Evolutionary conservation across 176 grass and related monocot genomes (phyloP).

Genomic region (Ananas comosus): DNA sequence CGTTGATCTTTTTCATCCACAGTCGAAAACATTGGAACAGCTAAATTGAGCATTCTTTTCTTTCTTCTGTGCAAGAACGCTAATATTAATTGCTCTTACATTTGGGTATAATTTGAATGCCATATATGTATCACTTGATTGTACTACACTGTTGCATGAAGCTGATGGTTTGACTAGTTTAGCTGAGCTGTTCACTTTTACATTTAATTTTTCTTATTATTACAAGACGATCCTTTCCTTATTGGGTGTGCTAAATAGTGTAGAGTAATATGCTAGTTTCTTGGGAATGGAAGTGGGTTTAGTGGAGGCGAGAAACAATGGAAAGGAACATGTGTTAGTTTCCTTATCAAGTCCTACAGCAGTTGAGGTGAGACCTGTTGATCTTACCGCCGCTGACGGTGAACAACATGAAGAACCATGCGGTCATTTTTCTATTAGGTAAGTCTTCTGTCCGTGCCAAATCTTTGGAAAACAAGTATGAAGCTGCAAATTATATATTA

Average conservation of each 20-base stretch:
- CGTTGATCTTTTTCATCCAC: no score
- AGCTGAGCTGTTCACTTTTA: neutral
- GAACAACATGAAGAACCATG: slow-evolving; percentile 27
- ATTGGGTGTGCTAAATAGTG: neutral
- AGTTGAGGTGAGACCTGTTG: slow-evolving; percentile 4
- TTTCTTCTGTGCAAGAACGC: no score
- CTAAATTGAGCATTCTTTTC: no score
- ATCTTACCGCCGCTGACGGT: slow-evolving; percentile 15
- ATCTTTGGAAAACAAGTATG: neutral
- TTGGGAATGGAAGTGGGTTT: slow-evolving; percentile 21
- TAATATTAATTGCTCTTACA: no score
- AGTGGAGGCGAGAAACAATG: slow-evolving; percentile 19
- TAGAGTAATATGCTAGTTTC: neutral
- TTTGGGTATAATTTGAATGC: no score
- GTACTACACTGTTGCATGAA: neutral
- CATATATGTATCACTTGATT: neutral
- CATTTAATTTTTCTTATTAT: neutral
- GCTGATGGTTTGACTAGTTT: neutral
- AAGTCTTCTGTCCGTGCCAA: slow-evolving; percentile 5
- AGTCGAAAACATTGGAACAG: no score
- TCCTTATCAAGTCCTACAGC: slow-evolving; percentile 17
- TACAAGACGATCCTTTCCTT: neutral
- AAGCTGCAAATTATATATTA: neutral
- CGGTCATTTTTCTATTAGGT: slow-evolving; percentile 82
- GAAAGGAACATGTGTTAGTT: slow-evolving; percentile 14